phyloP scores from a whole-genome alignment of 768 basidiomycete species.

The Pholiota conissans region DNA sequence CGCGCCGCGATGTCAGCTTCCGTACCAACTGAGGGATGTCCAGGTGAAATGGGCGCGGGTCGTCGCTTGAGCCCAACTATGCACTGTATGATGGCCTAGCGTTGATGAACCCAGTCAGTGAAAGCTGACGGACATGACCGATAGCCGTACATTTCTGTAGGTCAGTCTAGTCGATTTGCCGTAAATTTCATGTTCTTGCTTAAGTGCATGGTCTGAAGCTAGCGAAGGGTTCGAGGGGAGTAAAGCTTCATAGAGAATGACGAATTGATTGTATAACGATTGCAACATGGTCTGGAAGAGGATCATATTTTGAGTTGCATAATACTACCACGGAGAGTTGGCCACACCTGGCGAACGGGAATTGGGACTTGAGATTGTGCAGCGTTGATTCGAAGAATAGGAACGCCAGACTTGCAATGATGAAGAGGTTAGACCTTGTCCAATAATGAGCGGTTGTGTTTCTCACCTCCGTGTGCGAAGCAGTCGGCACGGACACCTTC shows the following conservation, averaged over 20 bases:
- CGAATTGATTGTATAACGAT: conserved; percentile 71
- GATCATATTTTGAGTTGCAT: conserved; percentile 12
- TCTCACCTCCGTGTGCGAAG: conserved; percentile 35
- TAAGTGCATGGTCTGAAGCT: conserved; percentile 76
- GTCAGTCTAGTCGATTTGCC: conserved; percentile 71
- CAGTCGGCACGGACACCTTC: conserved; percentile 41
- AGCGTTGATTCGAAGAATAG: conserved; percentile 64
- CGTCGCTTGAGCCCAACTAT: conserved; percentile 50
- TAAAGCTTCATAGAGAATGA: conserved; percentile 62
- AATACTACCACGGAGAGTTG: not conserved
- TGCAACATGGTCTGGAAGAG: conserved; percentile 66
- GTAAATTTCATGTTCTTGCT: conserved; percentile 82
- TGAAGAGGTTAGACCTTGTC: conserved; percentile 1
- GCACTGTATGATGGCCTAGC: conserved; percentile 52
- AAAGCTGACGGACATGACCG: no score
- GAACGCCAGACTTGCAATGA: conserved; percentile 51
- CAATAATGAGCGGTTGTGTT: not conserved
- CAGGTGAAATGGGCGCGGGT: conserved; percentile 50
- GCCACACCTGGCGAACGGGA: conserved; percentile 68
- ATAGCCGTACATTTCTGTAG: conserved; percentile 75
- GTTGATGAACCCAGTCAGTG: no score
- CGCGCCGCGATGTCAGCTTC: conserved; percentile 62
- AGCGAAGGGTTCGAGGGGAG: conserved; percentile 54
- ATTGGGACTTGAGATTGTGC: conserved; percentile 72
- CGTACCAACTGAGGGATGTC: conserved; percentile 79